Conservation (phyloP, 176 grass and related monocot species). For the Tillandsia fasciculata region DNA sequence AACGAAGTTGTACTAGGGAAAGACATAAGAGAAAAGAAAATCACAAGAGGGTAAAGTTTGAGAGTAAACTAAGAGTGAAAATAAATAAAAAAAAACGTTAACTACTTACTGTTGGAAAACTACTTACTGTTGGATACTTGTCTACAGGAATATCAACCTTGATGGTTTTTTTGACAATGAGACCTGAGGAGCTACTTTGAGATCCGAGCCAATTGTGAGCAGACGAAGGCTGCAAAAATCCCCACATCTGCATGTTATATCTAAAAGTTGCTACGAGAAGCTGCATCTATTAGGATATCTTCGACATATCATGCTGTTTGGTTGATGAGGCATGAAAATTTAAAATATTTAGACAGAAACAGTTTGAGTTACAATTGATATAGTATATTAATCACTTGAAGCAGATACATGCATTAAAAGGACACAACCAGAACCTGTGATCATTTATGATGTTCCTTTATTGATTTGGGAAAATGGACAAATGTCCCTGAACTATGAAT, state of each 20-base stretch:
- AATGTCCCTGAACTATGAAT: too few relatives aligned
- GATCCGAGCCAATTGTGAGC: conserved; percentile 85
- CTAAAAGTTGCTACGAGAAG: background rate
- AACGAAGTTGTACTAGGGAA: conserved; percentile 83
- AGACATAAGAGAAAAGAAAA: background rate
- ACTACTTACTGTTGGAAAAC: too few relatives aligned
- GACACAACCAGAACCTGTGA: background rate
- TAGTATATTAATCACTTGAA: too few relatives aligned
- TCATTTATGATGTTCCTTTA: background rate
- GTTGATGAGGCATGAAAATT: background rate
- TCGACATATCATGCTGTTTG: background rate
- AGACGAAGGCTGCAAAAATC: conserved; percentile 68
- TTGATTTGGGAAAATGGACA: background rate
- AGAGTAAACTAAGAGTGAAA: conserved; percentile 1
- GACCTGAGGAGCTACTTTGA: conserved; percentile 72
- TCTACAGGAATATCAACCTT: conserved; percentile 89
- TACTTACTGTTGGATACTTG: conserved; percentile 89
- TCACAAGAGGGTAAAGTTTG: conserved; percentile 13
- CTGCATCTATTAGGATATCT: background rate
- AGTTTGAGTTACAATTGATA: background rate
- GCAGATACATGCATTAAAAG: background rate
- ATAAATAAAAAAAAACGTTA: background rate
- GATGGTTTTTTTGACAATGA: conserved; percentile 92
- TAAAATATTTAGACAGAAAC: background rate
- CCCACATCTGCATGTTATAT: conserved; percentile 15